Evolutionary conservation across 805 yeast species (phyloP).

Genomic region (Hanseniaspora valbyensis): DNA sequence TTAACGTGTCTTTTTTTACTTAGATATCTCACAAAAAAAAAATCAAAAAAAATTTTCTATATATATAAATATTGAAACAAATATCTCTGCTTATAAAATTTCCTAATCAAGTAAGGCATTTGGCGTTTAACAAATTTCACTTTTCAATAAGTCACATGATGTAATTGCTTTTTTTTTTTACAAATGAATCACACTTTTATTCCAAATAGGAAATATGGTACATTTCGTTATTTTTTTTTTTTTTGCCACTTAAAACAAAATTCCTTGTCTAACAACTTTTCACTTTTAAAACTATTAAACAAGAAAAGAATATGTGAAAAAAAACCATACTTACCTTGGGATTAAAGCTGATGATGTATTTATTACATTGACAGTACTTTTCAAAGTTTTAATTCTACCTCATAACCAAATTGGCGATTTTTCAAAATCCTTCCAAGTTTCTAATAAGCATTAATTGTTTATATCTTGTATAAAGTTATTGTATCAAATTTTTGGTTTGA

Average conservation of each 20-base stretch:
- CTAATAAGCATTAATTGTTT: slow-evolving; percentile 3
- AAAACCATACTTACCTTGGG: slow-evolving; percentile 17
- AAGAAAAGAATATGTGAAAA: background rate
- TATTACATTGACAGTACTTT: background rate
- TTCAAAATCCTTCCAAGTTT: slow-evolving; percentile 9
- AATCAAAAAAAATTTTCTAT: too few relatives aligned
- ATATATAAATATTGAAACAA: too few relatives aligned
- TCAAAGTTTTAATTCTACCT: slow-evolving; percentile 3
- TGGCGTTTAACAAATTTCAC: too few relatives aligned
- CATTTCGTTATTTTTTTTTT: background rate
- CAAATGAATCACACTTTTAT: too few relatives aligned
- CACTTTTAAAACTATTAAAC: too few relatives aligned
- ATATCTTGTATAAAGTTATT: slow-evolving; percentile 3
- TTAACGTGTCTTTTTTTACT: too few relatives aligned
- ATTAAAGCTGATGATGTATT: slow-evolving; percentile 9
- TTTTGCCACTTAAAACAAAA: background rate
- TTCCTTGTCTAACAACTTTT: background rate
- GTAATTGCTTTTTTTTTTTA: too few relatives aligned
- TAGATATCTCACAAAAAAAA: too few relatives aligned
- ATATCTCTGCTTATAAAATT: too few relatives aligned
- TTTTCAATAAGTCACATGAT: too few relatives aligned
- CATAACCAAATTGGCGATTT: slow-evolving; percentile 13
- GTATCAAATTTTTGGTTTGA: background rate
- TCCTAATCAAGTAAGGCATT: too few relatives aligned
- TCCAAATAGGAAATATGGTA: too few relatives aligned